Base-by-base conservation (phyloP, 179 eudicot species). In the Actinidia arguta region DNA sequence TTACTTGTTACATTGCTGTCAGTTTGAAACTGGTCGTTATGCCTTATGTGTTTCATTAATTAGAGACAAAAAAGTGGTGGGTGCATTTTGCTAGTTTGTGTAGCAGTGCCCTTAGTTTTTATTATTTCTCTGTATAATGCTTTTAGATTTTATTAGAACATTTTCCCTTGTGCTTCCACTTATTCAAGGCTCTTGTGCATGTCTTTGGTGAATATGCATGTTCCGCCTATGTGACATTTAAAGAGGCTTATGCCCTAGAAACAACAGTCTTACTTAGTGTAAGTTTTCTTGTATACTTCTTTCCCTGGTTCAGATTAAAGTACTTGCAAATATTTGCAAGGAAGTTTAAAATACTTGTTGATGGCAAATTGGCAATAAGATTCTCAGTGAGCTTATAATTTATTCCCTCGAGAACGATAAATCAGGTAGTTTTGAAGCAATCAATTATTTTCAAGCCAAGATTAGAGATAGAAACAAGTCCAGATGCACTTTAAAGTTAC, bases 161-260 rank as follows among this genome's bases (percentile, higher is more conserved):
- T 46, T 11, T n/a, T 17, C n/a, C 2, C 6, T 72, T 73, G 20
- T 72, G 59, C 27, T 48, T 70, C 31, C 36, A 10, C 47, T 76
- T 55, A 73, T 80, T 61, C 51, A 84, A 54, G 22, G 61, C 6
- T 77, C 31, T 62, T 56, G 14, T 56, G 20, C 18, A 10, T 56
- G 8, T 50, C 17, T 9, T 91, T 13, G 91, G 94, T 75, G 91
- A 92, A 82, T 88, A 91, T 87, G 92, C 90, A 64, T 88, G 91
- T 75, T 89, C 92, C 46, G 94, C 94, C 55, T 92, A 92, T 85
- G 94, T 92, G 90, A 92, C 95, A 81, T 92, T 92, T 82, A 89
- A 76, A 82, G 90, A 89, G 85, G 88, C 92, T 51, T 88, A 92
- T 87, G 89, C 92, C 71, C 76, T 91, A 88, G 92, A 92, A 90